Evolutionary conservation across 257 asterid species (phyloP), one percentile per base, ranked within the genome.

Genomic region (Anisodus acutangulus): DNA sequence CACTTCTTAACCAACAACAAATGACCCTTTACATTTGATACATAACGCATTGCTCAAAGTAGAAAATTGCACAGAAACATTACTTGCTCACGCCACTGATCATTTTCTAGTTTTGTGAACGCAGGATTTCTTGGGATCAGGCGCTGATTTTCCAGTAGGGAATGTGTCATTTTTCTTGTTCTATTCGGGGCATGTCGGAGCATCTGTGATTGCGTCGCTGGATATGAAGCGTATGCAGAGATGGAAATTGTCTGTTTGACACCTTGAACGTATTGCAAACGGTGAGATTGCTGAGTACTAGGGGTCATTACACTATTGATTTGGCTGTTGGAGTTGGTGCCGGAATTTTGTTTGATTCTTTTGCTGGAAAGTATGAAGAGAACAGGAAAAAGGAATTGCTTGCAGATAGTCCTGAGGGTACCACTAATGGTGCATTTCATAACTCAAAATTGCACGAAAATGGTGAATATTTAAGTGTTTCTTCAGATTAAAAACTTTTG

Each of bases 111-210:
- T 0, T 45, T 63, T 81, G 45, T 63, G 0, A 26, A 26, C 16
- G 57, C 22, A 85, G 89, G 89, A 82, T 39, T 85, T 85, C 80
- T 83, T 87, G 82, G 89, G 88, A 10, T 87, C 89, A 0, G 89
- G 87, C 2, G 88, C 51, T 12, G 89, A 87, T 85, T 87, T 87
- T 57, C 89, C 89, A 9, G 88, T 87, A n/a, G 89, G 88, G 13
- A 87, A 87, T 5, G 87, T 87, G 16, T 87, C 89, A 0, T 87
- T 87, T 45, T 87, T 87, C 88, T 60, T 87, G 69, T 87, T 87
- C 81, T 87, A 87, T 82, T 87, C 89, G 3, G 89, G 88, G 66
- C 89, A 87, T 68, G 89, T 87, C 13, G 89, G 86, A n/a, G 87
- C 89, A 49, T 85, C 89, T 0, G 74, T 87, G 31, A 87, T 87